These are phyloP conservation scores for Xerocomus minutiporus DNA, from an alignment of 1,284 basidiomycete species.

Conservation along the genomic window DNA sequence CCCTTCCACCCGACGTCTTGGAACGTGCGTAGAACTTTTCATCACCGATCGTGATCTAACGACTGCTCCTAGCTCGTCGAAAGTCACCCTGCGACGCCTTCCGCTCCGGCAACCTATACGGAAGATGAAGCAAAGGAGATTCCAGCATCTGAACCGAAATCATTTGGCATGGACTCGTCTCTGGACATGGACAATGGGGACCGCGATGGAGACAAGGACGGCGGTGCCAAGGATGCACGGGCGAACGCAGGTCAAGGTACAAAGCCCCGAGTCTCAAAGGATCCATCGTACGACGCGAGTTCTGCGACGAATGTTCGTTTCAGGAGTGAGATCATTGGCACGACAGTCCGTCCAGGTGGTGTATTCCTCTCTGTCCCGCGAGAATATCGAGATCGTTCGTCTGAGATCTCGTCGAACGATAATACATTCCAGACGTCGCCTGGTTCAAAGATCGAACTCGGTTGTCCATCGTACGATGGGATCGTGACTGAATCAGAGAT, in stretches of 20 bases:
- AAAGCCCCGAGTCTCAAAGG: neutral
- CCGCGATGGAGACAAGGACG: neutral
- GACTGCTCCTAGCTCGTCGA: conserved; percentile 13
- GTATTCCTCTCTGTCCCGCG: neutral
- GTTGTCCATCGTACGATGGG: neutral
- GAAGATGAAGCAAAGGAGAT: conserved; percentile 16
- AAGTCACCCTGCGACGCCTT: conserved; percentile 16
- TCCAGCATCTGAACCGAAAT: neutral
- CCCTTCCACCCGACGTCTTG: conserved; percentile 24
- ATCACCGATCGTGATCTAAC: neutral
- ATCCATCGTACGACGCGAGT: conserved; percentile 21
- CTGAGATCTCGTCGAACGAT: neutral
- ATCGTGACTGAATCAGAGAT: neutral
- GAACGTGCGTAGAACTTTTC: conserved; percentile 13
- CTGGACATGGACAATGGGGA: neutral
- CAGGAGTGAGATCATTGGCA: conserved; percentile 14
- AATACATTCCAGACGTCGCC: neutral
- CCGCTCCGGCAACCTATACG: conserved; percentile 18
- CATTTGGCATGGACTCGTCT: conserved; percentile 16
- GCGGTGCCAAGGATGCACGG: too few species aligned
- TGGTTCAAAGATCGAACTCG: neutral
- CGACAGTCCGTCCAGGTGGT: neutral
- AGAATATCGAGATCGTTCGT: neutral
- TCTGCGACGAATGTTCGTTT: conserved; percentile 9
- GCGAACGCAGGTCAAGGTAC: neutral